These are phyloP conservation scores for Medicago arabica DNA, from an alignment of 306 rosid species.

Conservation along the genomic window DNA sequence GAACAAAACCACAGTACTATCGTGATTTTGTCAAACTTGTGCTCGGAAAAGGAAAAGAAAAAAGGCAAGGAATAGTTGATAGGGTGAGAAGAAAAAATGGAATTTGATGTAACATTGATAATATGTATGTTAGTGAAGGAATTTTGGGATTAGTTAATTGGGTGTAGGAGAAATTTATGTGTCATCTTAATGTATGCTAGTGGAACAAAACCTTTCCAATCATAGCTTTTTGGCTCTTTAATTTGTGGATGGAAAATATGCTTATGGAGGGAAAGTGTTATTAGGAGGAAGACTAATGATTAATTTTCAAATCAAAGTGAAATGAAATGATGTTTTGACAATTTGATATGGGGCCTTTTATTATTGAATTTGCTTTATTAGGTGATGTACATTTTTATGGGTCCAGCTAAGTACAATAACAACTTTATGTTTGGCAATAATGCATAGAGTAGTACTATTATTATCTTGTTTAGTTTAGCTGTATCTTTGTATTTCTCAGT, in stretches of 20 bases:
- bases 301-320: conserved; percentile 20
- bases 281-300: conserved; percentile 47
- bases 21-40: background rate
- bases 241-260: conserved; percentile 36
- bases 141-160: conserved; percentile 47
- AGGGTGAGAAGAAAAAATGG: background rate
- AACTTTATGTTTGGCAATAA: conserved; percentile 63
- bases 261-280: conserved; percentile 33
- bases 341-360: conserved; percentile 44
- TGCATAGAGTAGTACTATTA: too few species aligned
- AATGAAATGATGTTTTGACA: conserved; percentile 53
- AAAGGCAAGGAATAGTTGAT: background rate
- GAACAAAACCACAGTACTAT: background rate
- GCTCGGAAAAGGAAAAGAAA: background rate
- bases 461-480: too few species aligned
- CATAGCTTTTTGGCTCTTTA: conserved; percentile 55
- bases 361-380: conserved; percentile 54
- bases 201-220: conserved; percentile 50
- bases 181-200: conserved; percentile 46
- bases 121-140: conserved; percentile 46
- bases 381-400: conserved; percentile 36
- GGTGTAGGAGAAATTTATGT: conserved; percentile 48
- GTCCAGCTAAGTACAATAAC: conserved; percentile 56
- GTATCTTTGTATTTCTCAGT: conserved; percentile 48
- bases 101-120: conserved; percentile 32